A percentile compares a stretch with the other conserved stretches of the same genome.
Conservation (phyloP, 2,329 filamentous ascomycete species). For the Trichoderma breve region DNA sequence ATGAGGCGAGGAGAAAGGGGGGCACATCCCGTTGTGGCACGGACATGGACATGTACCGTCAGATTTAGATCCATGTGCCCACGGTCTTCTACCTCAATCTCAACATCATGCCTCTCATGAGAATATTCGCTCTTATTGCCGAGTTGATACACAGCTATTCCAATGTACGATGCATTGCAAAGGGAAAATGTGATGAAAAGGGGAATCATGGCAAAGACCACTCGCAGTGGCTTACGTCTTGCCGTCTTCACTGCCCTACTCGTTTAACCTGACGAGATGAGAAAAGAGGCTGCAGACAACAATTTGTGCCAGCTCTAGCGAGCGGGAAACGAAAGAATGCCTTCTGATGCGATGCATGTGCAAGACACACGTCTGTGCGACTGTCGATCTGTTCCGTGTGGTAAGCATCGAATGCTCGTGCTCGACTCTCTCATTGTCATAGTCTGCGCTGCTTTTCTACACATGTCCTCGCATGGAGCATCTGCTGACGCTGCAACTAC, state of each 20-base stretch:
- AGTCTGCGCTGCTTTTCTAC: not conserved
- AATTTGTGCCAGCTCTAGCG: not conserved
- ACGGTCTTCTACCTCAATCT: not conserved
- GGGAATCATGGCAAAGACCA: not conserved
- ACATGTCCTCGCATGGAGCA: not conserved
- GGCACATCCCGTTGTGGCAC: not conserved
- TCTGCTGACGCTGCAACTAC: not conserved
- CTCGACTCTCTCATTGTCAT: not conserved
- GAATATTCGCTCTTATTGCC: not conserved
- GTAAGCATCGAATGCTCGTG: not conserved
- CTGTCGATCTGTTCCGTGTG: not conserved
- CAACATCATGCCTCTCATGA: not conserved
- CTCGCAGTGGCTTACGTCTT: not conserved
- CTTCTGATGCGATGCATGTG: not conserved
- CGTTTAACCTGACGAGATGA: not conserved
- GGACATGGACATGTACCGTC: not conserved
- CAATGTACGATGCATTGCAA: not conserved
- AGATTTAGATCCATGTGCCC: not conserved
- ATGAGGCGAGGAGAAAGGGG: conserved; percentile 9
- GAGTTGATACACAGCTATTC: not conserved
- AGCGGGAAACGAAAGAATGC: not conserved
- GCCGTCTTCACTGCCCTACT: not conserved
- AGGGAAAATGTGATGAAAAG: not conserved
- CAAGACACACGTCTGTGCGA: not conserved
- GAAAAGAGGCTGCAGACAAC: not conserved